Evolutionary conservation across 2,329 filamentous ascomycete genomes (phyloP).

Genomic region (Aspergillus hiratsukae): DNA sequence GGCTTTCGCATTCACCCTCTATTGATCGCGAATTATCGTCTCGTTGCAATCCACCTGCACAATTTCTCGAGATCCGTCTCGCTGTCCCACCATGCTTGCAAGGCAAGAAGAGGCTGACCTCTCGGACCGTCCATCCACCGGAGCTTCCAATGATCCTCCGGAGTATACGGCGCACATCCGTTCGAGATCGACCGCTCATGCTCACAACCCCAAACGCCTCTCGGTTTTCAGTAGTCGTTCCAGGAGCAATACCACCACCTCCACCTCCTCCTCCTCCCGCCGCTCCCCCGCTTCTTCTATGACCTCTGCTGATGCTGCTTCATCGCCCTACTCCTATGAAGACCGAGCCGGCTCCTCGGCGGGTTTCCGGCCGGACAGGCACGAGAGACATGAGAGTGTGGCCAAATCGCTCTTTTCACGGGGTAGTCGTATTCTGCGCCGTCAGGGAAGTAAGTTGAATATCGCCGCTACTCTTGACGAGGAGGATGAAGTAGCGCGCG

Average conservation of each 20-base stretch:
- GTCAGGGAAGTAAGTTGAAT: constrained; percentile 45
- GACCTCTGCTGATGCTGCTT: constrained; percentile 32
- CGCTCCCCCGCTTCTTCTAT: constrained; percentile 45
- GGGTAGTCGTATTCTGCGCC: constrained; percentile 44
- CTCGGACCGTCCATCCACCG: constrained; percentile 28
- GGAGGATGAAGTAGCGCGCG: constrained; percentile 34
- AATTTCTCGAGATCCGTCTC: constrained; percentile 4
- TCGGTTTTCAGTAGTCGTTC: constrained; percentile 39
- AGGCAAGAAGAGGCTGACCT: constrained; percentile 7
- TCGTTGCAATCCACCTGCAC: neutral
- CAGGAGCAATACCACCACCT: constrained; percentile 47
- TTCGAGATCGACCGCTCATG: constrained; percentile 32
- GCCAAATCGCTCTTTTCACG: constrained; percentile 40
- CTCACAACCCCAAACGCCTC: constrained; percentile 36
- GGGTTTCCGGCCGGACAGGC: constrained; percentile 28
- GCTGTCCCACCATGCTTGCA: constrained; percentile 7
- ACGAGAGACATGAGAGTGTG: constrained; percentile 33
- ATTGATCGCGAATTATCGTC: neutral
- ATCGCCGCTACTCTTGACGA: constrained; percentile 39
- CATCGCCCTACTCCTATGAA: constrained; percentile 28
- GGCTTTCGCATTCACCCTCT: neutral
- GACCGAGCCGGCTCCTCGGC: constrained; percentile 27
- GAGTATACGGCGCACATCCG: constrained; percentile 33
- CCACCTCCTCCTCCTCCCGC: constrained; percentile 43
- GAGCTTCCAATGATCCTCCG: constrained; percentile 28